Base-by-base conservation (phyloP, 441 rosid species). In the Aleurites moluccanus region DNA sequence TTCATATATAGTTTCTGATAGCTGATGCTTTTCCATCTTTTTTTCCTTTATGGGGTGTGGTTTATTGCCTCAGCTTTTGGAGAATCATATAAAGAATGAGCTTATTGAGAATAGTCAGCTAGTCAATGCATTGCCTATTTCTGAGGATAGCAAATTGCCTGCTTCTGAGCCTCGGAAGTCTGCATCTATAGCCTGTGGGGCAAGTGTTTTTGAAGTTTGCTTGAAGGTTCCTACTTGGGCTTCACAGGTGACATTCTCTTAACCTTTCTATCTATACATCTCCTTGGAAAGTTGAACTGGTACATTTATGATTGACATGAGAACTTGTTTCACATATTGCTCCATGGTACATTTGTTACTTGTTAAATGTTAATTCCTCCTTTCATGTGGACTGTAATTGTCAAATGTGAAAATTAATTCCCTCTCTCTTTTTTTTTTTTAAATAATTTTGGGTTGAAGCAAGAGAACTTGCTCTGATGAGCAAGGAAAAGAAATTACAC, bases 151-250 rank as follows among this genome's bases (percentile, higher is more conserved):
- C 80, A 88, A 85, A 71, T 64, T 60, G 79, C 66, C 82, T 75
- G 76, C 81, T 65, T 85, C 90, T 11, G 97, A 90, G 85, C 97
- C 97, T 67, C 91, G 98, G 63, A 93, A 84, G 77, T 96, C 99
- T 68, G 87, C 94, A 64, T 91, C 98, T 6, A 85, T 93, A 76
- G 99, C 98, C 64, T 96, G 99, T 77, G 97, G 97, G 69, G 94
- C 97, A 68, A 91, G 90, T 80, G 97, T 93, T 44, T 91, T 87
- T 85, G 98, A 96, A 93, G 97, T 93, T 81, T 85, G 90, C 70
- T 75, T 93, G 90, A 93, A 90, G 83, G 97, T 96, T 80, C 97
- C 99, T 57, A 74, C 94, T 72, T 96, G 99, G 99, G 99, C 97
- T 76, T 89, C 92, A 27, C 97, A 93, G 98, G 99, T 96, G 81